Percentiles rank a stretch among this genome's conserved stretches.
phyloP scores from a whole-genome alignment of 1,139 yeast genomes.

The Nadsonia starkeyi-henricii region DNA sequence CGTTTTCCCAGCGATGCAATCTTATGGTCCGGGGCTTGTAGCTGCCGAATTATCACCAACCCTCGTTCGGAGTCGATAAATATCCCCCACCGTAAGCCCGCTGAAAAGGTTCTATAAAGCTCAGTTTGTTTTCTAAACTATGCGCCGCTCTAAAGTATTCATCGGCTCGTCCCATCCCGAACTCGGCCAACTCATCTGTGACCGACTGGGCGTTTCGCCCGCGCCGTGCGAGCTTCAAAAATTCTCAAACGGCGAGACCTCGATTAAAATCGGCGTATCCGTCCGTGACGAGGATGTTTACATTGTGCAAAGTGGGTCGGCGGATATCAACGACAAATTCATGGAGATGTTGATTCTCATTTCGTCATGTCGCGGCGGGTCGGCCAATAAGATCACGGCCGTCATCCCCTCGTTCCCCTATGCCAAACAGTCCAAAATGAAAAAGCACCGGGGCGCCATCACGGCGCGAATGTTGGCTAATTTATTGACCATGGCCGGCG shows the following conservation, averaged over 20 bases:
- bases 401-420: constrained; percentile 97
- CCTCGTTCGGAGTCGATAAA: no score
- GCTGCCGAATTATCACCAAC: no score
- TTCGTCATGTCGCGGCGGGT: constrained; percentile 93
- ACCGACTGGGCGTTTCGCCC: constrained; percentile 83
- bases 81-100: no score
- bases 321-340: constrained; percentile 81
- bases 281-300: constrained; percentile 95
- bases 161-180: constrained; percentile 96
- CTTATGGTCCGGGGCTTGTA: no score
- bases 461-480: constrained; percentile 99
- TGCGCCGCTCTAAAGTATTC: constrained; percentile 95
- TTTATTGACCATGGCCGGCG: constrained; percentile 92
- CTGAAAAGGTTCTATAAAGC: no score
- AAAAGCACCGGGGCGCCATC: constrained; percentile 95
- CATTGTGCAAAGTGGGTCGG: constrained; percentile 87
- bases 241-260: constrained; percentile 94
- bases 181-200: constrained; percentile 79
- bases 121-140: no score
- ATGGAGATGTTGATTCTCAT: constrained; percentile 91
- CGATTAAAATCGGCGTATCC: constrained; percentile 87
- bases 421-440: constrained; percentile 95
- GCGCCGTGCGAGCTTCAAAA: constrained; percentile 85
- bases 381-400: constrained; percentile 92
- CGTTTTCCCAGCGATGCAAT: no score